phyloP scores from a whole-genome alignment of 2,329 filamentous ascomycete species.

The Trichoderma sp. region DNA sequence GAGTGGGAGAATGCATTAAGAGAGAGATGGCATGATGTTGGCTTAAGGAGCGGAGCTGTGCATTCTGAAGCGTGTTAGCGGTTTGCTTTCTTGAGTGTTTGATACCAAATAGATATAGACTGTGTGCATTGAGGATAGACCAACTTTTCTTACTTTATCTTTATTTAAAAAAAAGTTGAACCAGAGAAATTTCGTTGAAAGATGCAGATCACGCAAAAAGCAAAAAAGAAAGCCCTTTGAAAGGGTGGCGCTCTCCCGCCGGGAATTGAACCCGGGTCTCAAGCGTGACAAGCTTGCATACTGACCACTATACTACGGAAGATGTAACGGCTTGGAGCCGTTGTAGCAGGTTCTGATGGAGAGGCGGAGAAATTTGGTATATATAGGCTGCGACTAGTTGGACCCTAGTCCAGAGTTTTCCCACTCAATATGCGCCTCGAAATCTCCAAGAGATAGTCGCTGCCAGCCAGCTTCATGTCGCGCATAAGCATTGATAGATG shows the following conservation, averaged over 20 bases:
- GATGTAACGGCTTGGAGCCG: slow-evolving; percentile 29
- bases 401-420: neutral
- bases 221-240: slow-evolving; percentile 17
- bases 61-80: neutral
- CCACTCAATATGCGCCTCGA: neutral
- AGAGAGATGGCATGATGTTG: slow-evolving; percentile 36
- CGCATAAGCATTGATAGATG: neutral
- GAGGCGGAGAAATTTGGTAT: neutral
- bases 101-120: neutral
- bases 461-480: neutral
- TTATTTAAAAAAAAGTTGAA: too few relatives aligned
- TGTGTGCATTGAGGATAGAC: neutral
- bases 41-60: neutral
- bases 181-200: neutral
- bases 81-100: neutral
- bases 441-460: neutral
- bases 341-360: slow-evolving; percentile 27
- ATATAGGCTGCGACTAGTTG: neutral
- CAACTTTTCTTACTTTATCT: neutral
- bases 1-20: slow-evolving; percentile 45
- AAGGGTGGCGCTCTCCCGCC: slow-evolving; percentile 32
- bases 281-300: slow-evolving; percentile 36
- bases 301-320: slow-evolving; percentile 36
- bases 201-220: neutral
- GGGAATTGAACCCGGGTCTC: slow-evolving; percentile 36